A percentile compares a stretch with the other conserved stretches of the same genome.
phyloP scores from a whole-genome alignment of 2,329 filamentous ascomycete species.

The Lachnellula occidentalis region DNA sequence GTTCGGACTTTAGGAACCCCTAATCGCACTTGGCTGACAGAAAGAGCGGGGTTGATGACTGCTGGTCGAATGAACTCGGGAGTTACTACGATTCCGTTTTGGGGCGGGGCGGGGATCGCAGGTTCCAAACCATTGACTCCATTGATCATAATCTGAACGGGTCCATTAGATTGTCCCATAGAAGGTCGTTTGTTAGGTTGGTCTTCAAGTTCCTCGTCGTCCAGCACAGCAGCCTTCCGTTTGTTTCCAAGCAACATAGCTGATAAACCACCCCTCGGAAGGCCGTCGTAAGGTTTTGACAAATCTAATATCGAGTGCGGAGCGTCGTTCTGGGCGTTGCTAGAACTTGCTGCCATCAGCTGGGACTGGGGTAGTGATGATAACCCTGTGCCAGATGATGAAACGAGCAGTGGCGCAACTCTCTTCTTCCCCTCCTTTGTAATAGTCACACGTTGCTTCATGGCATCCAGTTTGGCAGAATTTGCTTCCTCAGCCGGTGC shows the following conservation, averaged over 20 bases:
- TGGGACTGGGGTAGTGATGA: conserved; percentile 87
- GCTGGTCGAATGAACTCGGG: conserved; percentile 86
- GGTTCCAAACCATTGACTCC: conserved; percentile 73
- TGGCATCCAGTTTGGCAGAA: conserved; percentile 54
- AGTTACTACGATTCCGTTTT: conserved; percentile 58
- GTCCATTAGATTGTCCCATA: conserved; percentile 56
- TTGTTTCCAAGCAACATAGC: conserved; percentile 90
- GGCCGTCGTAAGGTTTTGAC: conserved; percentile 86
- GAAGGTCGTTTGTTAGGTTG: conserved; percentile 54
- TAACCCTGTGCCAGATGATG: conserved; percentile 78
- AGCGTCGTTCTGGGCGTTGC: conserved; percentile 61
- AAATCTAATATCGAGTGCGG: conserved; percentile 83
- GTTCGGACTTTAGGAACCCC: conserved; percentile 82
- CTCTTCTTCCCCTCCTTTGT: conserved; percentile 97
- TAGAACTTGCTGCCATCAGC: conserved; percentile 69
- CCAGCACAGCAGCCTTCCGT: conserved; percentile 68
- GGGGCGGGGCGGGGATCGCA: conserved; percentile 56
- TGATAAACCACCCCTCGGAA: conserved; percentile 83
- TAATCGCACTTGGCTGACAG: conserved; percentile 76
- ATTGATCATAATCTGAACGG: conserved; percentile 70
- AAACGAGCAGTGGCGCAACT: conserved; percentile 86
- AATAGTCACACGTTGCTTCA: conserved; percentile 90
- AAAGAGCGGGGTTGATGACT: conserved; percentile 74
- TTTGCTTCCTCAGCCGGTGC: conserved; percentile 42
- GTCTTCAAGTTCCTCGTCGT: conserved; percentile 66